Conservation (phyloP, 371 early-diverging fungal species). For the Rhizopus microsporus region DNA sequence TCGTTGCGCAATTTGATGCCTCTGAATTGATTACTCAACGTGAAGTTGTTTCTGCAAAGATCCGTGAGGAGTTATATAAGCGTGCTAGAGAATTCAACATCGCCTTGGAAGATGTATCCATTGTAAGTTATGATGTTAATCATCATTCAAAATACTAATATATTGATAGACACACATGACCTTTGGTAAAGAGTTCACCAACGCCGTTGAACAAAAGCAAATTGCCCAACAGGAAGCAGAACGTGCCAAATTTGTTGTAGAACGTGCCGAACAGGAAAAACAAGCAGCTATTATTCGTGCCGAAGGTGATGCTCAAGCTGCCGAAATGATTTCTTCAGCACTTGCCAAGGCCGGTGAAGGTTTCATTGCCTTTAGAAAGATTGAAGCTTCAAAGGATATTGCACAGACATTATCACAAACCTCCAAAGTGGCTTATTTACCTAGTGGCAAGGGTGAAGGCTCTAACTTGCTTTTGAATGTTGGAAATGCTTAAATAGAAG, state of each 20-base stretch:
- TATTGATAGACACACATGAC: constrained; percentile 88
- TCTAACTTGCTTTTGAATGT: constrained; percentile 61
- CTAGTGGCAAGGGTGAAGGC: constrained; percentile 52
- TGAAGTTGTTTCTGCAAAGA: constrained; percentile 92
- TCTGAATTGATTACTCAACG: constrained; percentile 97
- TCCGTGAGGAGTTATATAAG: constrained; percentile 92
- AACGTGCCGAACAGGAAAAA: constrained; percentile 96
- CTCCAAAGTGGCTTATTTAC: constrained; percentile 92
- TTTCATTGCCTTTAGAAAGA: constrained; percentile 93
- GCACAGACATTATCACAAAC: constrained; percentile 86
- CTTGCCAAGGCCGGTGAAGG: constrained; percentile 87
- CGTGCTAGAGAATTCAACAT: constrained; percentile 95
- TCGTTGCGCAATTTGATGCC: constrained; percentile 99
- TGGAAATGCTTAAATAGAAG: constrained; percentile 19
- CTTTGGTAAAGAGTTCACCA: constrained; percentile 96
- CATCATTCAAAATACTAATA: not conserved
- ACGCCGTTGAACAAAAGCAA: constrained; percentile 90
- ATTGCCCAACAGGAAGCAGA: constrained; percentile 98
- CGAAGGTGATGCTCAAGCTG: constrained; percentile 96
- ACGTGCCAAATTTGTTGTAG: constrained; percentile 92
- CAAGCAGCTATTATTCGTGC: constrained; percentile 97
- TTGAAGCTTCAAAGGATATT: constrained; percentile 97
- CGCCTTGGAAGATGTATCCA: constrained; percentile 97
- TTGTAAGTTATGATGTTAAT: constrained; percentile 57
- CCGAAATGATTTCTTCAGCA: constrained; percentile 85